Evolutionary conservation across 306 rosid genomes (phyloP), one percentile per base, ranked within the genome.

Genomic region (Adenanthera pavonina): DNA sequence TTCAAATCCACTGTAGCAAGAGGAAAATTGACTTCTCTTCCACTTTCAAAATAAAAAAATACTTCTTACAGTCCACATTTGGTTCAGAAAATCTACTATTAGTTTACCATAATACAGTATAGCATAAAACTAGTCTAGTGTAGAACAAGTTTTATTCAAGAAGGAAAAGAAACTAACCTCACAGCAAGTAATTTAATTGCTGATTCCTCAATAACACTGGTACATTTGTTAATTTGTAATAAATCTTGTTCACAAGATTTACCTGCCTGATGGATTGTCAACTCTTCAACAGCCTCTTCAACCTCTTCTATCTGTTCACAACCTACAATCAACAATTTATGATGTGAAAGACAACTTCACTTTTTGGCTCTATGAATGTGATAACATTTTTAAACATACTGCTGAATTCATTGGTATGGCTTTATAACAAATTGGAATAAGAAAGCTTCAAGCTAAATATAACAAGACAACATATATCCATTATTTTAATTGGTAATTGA

Each of bases 171-270:
- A 69, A 53, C 81, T 71, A 78, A 95, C 99, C 97, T 92, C 66
- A 61, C 40, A 44, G 97, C 97, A 79, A 95, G 99, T 75, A 91
- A 81, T 49, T 87, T 80, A 68, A 87, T 35, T 19, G 97, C 97
- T 74, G 86, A 74, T 72, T 92, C 84, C 87, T 90, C 93, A 56
- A 87, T 91, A 65, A 88, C 90, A 78, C 80, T 83, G 49, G 60
- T 87, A 67, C 76, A 74, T 81, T 81, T 83, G 80, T 47, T 43
- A 67, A 72, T 52, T 68, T 75, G 86, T 19, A 86, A 81, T 11
- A 60, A 65, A 75, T 84, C 86, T 66, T 79, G 78, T 68, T 87
- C 88, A 74, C 57, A 6, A 41, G 78, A 76, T 25, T 68, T 64
- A 69, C 87, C 85, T 77, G 67, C 61, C 43, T 84, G 69, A 65